These are phyloP conservation scores for Paramyrothecium sp. DNA, from an alignment of 2,329 filamentous ascomycete species.

Conservation along the genomic window DNA sequence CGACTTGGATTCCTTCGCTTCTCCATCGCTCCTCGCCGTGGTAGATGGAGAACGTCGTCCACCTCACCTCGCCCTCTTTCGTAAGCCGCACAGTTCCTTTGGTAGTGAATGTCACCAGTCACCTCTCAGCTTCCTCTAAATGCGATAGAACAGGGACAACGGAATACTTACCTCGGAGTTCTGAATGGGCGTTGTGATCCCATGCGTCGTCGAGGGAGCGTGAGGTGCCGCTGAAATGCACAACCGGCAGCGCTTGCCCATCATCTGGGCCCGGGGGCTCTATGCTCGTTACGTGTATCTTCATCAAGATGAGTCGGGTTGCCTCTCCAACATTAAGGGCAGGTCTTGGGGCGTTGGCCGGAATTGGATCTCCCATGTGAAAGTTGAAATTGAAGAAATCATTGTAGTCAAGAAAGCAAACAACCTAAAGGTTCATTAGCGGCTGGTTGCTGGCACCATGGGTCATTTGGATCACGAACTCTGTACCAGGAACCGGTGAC, in stretches of 20 bases:
- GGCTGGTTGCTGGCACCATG: too few species aligned
- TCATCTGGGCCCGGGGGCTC: slow-evolving; percentile 58
- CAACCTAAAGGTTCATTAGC: slow-evolving; percentile 25
- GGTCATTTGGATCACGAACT: slow-evolving; percentile 34
- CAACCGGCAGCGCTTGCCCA: slow-evolving; percentile 58
- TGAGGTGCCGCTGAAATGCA: slow-evolving; percentile 65
- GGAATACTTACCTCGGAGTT: slow-evolving; percentile 56
- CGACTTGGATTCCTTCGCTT: slow-evolving; percentile 75
- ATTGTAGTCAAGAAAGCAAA: slow-evolving; percentile 62
- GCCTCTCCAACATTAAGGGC: slow-evolving; percentile 64
- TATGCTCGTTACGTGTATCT: slow-evolving; percentile 60
- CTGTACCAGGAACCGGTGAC: slow-evolving; percentile 71
- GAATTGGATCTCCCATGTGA: slow-evolving; percentile 36
- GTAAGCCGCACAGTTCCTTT: slow-evolving; percentile 64
- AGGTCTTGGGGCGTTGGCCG: slow-evolving; percentile 41
- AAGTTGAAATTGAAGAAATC: slow-evolving; percentile 76
- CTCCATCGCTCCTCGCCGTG: slow-evolving; percentile 69
- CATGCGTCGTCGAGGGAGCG: slow-evolving; percentile 61
- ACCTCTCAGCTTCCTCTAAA: slow-evolving; percentile 11
- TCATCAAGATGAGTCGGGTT: slow-evolving; percentile 68
- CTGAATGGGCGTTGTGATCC: slow-evolving; percentile 68
- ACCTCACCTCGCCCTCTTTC: slow-evolving; percentile 68
- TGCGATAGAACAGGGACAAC: neutral
- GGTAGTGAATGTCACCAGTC: slow-evolving; percentile 16
- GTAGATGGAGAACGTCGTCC: slow-evolving; percentile 67